Base-by-base conservation (phyloP, 225 moss, liverwort and hornwort genomes). In the Ulota crispa region DNA sequence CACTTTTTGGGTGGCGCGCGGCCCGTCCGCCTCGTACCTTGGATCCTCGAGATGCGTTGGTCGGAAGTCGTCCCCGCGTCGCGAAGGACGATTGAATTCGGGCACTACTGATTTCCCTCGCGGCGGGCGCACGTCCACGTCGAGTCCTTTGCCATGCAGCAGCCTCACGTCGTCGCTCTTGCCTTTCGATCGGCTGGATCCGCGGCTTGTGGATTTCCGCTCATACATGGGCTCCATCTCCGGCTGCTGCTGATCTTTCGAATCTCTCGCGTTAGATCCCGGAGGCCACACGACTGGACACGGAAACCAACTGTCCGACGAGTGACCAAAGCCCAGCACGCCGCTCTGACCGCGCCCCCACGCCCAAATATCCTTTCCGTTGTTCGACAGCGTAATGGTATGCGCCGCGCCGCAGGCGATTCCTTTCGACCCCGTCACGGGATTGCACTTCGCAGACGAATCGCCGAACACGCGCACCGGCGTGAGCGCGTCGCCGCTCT, bases 271-370 rank as follows among this genome's bases (percentile, higher is more conserved):
- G 9, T 61, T 57, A 11, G 83, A 74, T 45, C 82, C 86, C 9
- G 86, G 88, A 31, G 92, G 92, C 92, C 92, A 92, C 43, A 87
- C 70, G 26, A 92, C 92, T 2, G 84, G 92, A 75, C 77, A 84
- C 8, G 92, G 92, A 77, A 89, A 88, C 89, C 89, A 92, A 80
- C 92, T 88, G 37, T 92, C 92, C 2, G 89, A 89, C 39, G 84
- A 68, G 74, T 88, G 89, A 36, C 92, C 92, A 2, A 87, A 71
- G 18, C 92, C 92, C 74, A 92, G 86, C 39, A 89, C 92, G 36
- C 92, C 92, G 67, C 86, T 89, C 75, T 89, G 88, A 21, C 92
- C 92, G 9, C 89, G 89, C 32, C 92, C 92, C 92, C 92, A 92
- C 21, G 89, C 88, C 92, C 92, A 92, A 20, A 92, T 73, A 23